These are phyloP conservation scores for Podaxis sp. DNA, from an alignment of 768 basidiomycete species.

Conservation along the genomic window DNA sequence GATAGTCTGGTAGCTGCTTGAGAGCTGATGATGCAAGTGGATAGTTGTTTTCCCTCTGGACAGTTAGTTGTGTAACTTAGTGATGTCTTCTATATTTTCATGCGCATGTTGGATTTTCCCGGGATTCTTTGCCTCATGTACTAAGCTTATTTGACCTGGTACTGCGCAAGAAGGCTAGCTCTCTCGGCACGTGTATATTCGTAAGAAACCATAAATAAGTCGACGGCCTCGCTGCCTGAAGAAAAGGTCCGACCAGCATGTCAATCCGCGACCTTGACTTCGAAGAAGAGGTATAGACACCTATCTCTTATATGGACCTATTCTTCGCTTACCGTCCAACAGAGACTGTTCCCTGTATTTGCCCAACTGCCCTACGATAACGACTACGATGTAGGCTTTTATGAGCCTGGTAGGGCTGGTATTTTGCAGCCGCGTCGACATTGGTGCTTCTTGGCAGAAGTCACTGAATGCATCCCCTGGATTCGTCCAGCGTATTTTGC, in stretches of 20 bases:
- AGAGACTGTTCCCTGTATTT: conserved; percentile 28
- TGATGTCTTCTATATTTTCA: neutral
- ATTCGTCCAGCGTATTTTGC: conserved; percentile 15
- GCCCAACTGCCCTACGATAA: conserved; percentile 24
- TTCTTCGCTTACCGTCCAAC: neutral
- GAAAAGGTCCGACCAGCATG: neutral
- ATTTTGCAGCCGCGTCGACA: conserved; percentile 15
- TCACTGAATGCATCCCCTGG: conserved; percentile 13
- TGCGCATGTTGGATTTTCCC: neutral
- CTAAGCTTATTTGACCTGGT: neutral
- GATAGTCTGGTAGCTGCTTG: neutral
- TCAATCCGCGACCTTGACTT: neutral
- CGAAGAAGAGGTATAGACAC: neutral
- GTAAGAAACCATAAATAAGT: neutral
- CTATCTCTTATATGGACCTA: neutral
- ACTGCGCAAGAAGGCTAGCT: neutral
- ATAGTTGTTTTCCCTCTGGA: neutral
- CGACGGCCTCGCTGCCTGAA: too few species aligned
- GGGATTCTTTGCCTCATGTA: neutral
- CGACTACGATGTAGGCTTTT: conserved; percentile 19
- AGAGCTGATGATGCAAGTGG: neutral
- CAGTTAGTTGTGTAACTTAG: neutral
- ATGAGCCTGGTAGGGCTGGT: conserved; percentile 12
- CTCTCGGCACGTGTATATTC: neutral
- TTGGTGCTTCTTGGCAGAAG: conserved; percentile 24